Percentiles rank a stretch among this genome's conserved stretches.
Conservation (phyloP, 805 yeast species). For the Zygosaccharomyces pseudorouxii region DNA sequence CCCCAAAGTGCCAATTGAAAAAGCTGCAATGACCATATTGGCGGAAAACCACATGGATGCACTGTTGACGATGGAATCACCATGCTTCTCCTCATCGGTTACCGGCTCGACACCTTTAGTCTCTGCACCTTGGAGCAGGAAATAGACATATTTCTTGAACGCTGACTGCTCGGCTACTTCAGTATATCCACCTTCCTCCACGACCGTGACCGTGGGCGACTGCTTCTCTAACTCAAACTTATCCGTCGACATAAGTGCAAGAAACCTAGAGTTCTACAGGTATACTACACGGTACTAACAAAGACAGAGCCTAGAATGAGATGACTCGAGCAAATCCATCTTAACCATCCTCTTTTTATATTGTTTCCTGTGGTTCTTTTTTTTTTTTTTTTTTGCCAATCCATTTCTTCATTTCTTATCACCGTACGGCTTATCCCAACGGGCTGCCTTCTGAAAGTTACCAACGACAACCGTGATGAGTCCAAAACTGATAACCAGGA, state of each 20-base stretch:
- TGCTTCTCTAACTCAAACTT: slow-evolving; percentile 11
- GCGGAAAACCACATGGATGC: slow-evolving; percentile 91
- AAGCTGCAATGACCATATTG: slow-evolving; percentile 80
- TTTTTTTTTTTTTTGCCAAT: neutral
- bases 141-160: slow-evolving; percentile 21
- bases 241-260: neutral
- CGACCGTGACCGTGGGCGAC: slow-evolving; percentile 5
- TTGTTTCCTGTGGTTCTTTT: neutral
- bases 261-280: no score
- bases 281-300: no score
- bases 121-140: slow-evolving; percentile 41
- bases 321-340: neutral
- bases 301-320: neutral
- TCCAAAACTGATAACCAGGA: neutral
- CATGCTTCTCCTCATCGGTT: slow-evolving; percentile 71
- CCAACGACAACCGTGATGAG: neutral
- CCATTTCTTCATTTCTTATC: neutral
- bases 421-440: neutral
- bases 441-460: neutral
- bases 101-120: slow-evolving; percentile 76
- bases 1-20: slow-evolving; percentile 70
- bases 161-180: slow-evolving; percentile 17
- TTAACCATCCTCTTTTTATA: neutral
- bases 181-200: slow-evolving; percentile 13
- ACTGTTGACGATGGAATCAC: slow-evolving; percentile 58